Percentiles rank a stretch among this genome's conserved stretches.
These are phyloP conservation scores for Penicillium capsulatum DNA, from an alignment of 2,329 filamentous ascomycete species.

Conservation along the genomic window DNA sequence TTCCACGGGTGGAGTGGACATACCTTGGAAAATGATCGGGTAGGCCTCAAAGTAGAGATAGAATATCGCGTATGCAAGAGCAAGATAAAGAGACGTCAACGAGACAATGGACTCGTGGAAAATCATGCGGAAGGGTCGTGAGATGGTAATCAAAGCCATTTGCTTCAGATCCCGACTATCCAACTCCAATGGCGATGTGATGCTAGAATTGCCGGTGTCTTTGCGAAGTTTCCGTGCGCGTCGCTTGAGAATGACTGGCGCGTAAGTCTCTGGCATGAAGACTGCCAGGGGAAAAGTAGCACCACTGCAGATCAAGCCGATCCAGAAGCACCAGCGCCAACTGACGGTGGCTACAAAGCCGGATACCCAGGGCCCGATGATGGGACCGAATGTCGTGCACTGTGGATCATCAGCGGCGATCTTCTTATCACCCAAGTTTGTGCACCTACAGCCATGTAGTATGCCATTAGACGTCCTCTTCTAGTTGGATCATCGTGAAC, in stretches of 20 bases:
- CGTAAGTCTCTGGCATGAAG: conserved; percentile 63
- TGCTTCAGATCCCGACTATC: conserved; percentile 48
- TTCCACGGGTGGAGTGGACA: conserved; percentile 32
- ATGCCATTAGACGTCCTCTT: conserved; percentile 40
- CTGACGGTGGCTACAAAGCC: conserved; percentile 43
- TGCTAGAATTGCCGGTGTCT: conserved; percentile 51
- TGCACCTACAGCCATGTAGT: conserved; percentile 40
- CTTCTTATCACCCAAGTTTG: neutral
- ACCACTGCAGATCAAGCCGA: conserved; percentile 63
- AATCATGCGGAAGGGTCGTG: conserved; percentile 68
- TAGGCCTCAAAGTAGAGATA: conserved; percentile 75
- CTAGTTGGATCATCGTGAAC: conserved; percentile 45
- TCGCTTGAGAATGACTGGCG: conserved; percentile 54
- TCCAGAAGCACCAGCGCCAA: conserved; percentile 53
- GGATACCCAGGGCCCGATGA: conserved; percentile 44
- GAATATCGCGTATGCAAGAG: conserved; percentile 64
- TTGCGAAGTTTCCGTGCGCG: conserved; percentile 58
- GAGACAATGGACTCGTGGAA: conserved; percentile 67
- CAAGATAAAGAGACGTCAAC: conserved; percentile 65
- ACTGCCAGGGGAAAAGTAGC: conserved; percentile 50
- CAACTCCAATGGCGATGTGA: conserved; percentile 61
- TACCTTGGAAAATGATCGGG: conserved; percentile 60
- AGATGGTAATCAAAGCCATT: conserved; percentile 59
- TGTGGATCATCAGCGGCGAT: conserved; percentile 7
- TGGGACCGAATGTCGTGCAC: conserved; percentile 41